A percentile compares a stretch with the other conserved stretches of the same genome.
Conservation (phyloP, 768 basidiomycete genomes). For the Pleurotus pulmonarius region DNA sequence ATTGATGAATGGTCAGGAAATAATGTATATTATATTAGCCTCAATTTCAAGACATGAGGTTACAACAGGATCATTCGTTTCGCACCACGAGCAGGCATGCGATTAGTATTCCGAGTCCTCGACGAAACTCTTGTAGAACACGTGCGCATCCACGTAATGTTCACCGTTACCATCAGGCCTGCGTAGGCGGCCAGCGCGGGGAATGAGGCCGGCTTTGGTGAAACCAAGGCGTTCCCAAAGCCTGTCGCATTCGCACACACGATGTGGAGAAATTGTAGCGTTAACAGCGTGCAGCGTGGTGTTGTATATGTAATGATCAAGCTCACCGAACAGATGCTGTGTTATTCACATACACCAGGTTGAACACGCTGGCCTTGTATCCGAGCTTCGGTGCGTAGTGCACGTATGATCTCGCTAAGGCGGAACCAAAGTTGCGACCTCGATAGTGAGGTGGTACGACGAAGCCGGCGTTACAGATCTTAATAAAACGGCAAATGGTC, state of each 20-base stretch:
- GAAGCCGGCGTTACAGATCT: constrained; percentile 92
- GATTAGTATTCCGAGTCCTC: neutral
- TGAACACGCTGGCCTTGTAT: constrained; percentile 81
- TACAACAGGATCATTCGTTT: neutral
- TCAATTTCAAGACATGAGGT: too few relatives aligned
- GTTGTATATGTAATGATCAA: neutral
- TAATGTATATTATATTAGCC: too few relatives aligned
- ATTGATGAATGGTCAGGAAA: too few relatives aligned
- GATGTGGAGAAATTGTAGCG: neutral
- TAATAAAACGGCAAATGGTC: neutral
- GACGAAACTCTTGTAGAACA: constrained; percentile 75
- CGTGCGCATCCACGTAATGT: constrained; percentile 85
- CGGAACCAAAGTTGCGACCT: constrained; percentile 61
- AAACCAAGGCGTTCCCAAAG: constrained; percentile 88
- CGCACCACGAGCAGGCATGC: neutral
- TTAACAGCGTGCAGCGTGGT: neutral
- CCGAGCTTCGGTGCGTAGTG: constrained; percentile 78
- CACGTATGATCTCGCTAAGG: constrained; percentile 75
- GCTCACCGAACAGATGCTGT: constrained; percentile 63
- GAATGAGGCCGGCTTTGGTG: constrained; percentile 72
- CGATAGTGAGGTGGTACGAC: constrained; percentile 65
- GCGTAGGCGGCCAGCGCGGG: constrained; percentile 68
- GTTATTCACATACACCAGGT: constrained; percentile 88
- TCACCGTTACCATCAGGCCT: constrained; percentile 68
- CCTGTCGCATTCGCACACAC: constrained; percentile 24